A percentile compares a stretch with the other conserved stretches of the same genome.
These are phyloP conservation scores for Saccharomycopsis sp. DNA, from an alignment of 805 yeast species.

Conservation along the genomic window DNA sequence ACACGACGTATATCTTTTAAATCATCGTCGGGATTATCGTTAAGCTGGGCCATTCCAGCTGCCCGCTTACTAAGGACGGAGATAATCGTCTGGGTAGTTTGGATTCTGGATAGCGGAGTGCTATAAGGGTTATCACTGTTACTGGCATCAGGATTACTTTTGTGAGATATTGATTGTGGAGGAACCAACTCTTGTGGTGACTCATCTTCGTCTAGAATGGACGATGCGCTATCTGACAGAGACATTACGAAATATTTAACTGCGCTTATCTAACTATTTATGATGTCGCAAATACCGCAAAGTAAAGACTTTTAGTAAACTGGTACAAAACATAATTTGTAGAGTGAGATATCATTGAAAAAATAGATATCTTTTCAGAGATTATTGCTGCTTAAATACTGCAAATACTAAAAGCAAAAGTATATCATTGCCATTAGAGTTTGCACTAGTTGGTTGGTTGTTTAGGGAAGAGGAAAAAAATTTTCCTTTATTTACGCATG, in stretches of 20 bases:
- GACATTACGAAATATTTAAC: neutral
- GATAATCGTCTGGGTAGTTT: conserved; percentile 1
- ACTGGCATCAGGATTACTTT: neutral
- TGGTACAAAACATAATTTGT: no score
- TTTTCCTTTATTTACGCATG: no score
- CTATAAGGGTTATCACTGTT: neutral
- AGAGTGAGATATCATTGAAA: no score
- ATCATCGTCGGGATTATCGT: neutral
- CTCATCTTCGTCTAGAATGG: neutral
- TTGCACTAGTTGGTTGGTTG: neutral
- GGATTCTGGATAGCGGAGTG: neutral
- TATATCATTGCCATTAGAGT: neutral
- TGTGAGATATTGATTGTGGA: neutral
- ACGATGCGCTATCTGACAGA: neutral
- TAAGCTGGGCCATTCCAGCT: neutral
- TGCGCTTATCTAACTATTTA: neutral
- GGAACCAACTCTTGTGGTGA: neutral
- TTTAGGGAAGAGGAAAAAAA: neutral
- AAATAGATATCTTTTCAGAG: no score
- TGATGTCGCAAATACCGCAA: neutral
- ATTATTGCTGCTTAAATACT: neutral
- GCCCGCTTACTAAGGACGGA: conserved; percentile 2
- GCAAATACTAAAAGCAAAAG: neutral
- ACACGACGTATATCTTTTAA: neutral
- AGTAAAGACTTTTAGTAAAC: neutral